Evolutionary conservation across 2,329 filamentous ascomycete genomes (phyloP).

Genomic region (Cladophialophora carrionii): DNA sequence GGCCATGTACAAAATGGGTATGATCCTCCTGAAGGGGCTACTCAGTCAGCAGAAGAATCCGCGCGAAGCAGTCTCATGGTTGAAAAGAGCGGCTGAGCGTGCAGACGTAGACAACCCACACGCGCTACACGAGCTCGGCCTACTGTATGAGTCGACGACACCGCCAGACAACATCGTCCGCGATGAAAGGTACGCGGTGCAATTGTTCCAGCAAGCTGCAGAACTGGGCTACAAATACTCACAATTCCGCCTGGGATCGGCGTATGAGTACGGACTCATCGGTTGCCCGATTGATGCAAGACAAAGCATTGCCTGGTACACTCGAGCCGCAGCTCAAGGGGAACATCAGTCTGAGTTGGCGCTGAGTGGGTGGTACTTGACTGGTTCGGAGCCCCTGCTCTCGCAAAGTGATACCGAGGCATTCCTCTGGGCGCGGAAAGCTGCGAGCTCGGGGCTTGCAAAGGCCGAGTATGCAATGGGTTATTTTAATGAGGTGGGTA

Average conservation of each 20-base stretch:
- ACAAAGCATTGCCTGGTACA: conserved; percentile 91
- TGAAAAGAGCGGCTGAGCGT: conserved; percentile 87
- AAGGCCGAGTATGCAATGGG: conserved; percentile 99
- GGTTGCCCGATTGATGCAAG: conserved; percentile 81
- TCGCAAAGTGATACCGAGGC: conserved; percentile 94
- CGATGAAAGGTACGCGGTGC: conserved; percentile 79
- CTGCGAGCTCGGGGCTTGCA: conserved; percentile 79
- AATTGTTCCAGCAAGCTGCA: conserved; percentile 81
- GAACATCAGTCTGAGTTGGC: conserved; percentile 91
- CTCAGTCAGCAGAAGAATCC: conserved; percentile 84
- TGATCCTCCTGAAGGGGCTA: conserved; percentile 90
- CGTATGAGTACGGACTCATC: conserved; percentile 85
- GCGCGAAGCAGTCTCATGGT: conserved; percentile 84
- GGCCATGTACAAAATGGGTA: conserved; percentile 98
- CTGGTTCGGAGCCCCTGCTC: conserved; percentile 82
- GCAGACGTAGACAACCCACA: conserved; percentile 92
- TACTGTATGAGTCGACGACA: conserved; percentile 61
- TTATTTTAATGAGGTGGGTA: conserved; percentile 84
- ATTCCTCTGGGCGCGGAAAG: conserved; percentile 95
- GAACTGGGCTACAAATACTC: conserved; percentile 93
- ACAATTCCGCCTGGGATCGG: conserved; percentile 84
- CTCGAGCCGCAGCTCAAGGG: conserved; percentile 83
- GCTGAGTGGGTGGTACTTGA: conserved; percentile 91
- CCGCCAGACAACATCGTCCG: conserved; percentile 72
- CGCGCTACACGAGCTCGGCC: conserved; percentile 82